phyloP scores from a whole-genome alignment of 2,329 filamentous ascomycete genomes.

The Pestalotiopsis sp. region DNA sequence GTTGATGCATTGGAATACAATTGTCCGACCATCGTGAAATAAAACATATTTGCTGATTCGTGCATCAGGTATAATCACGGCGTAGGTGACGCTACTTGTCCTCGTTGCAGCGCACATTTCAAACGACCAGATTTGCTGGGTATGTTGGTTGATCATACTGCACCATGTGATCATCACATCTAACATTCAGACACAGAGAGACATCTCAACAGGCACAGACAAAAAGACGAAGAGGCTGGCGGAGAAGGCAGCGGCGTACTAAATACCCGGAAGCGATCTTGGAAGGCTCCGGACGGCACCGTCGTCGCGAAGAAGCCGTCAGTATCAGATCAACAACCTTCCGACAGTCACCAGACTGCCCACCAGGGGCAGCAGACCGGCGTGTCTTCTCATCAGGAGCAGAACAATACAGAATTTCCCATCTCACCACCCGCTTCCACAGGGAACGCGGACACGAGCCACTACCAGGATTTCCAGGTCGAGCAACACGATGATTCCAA shows the following conservation, averaged over 20 bases:
- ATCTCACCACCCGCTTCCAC: conserved; percentile 13
- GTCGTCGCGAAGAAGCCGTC: conserved; percentile 48
- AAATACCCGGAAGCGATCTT: conserved; percentile 57
- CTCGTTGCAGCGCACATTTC: conserved; percentile 62
- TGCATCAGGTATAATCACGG: conserved; percentile 48
- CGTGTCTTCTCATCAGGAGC: not conserved
- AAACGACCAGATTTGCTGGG: conserved; percentile 61
- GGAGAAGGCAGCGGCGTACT: conserved; percentile 50
- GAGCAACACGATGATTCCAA: conserved; percentile 19
- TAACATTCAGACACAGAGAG: conserved; percentile 44
- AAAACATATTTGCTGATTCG: not conserved
- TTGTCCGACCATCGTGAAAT: not conserved
- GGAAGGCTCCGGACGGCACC: conserved; percentile 54
- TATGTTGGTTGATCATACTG: conserved; percentile 27
- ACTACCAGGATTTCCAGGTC: conserved; percentile 13
- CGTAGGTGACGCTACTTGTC: conserved; percentile 55
- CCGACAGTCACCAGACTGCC: conserved; percentile 2
- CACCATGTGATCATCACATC: not conserved
- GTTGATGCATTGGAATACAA: not conserved
- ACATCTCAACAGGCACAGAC: conserved; percentile 55
- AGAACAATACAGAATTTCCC: not conserved
- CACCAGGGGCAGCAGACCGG: not conserved
- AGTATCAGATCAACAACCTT: conserved; percentile 6
- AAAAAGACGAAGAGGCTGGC: conserved; percentile 58
- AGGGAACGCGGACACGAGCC: conserved; percentile 7